A percentile compares a stretch with the other conserved stretches of the same genome.
phyloP scores from a whole-genome alignment of 2,329 filamentous ascomycete species.

The Penicillium frequentans region DNA sequence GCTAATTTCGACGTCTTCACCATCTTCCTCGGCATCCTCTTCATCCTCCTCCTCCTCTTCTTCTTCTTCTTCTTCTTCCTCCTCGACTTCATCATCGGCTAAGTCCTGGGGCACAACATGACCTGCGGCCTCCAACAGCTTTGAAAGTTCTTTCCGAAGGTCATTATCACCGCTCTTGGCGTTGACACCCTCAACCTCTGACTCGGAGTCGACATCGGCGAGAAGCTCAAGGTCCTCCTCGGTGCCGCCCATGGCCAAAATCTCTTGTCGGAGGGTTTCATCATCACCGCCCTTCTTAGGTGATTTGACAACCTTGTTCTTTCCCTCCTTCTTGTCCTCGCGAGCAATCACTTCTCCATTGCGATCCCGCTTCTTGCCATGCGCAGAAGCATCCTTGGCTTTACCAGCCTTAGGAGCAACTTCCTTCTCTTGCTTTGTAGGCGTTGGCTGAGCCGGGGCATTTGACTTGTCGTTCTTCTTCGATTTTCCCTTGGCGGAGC shows the following conservation, averaged over 20 bases:
- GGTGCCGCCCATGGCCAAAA: constrained; percentile 50
- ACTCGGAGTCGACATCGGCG: constrained; percentile 46
- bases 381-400: constrained; percentile 23
- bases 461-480: constrained; percentile 30
- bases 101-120: constrained; percentile 38
- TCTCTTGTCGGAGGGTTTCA: constrained; percentile 42
- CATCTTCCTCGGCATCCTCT: constrained; percentile 40
- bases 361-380: constrained; percentile 49
- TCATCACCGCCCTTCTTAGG: constrained; percentile 23
- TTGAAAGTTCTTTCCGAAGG: constrained; percentile 42
- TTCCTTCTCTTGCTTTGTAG: constrained; percentile 30
- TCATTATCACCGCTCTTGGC: constrained; percentile 32
- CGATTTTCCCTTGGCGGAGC: constrained; percentile 31
- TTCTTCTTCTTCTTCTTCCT: constrained; percentile 23
- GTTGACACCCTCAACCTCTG: constrained; percentile 44
- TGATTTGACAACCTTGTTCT: constrained; percentile 19
- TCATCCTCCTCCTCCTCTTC: constrained; percentile 34
- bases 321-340: constrained; percentile 30
- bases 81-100: constrained; percentile 31
- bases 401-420: constrained; percentile 19
- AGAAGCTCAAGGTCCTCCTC: constrained; percentile 51
- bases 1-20: constrained; percentile 27
- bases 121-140: constrained; percentile 37
- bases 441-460: constrained; percentile 14
- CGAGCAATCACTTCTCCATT: constrained; percentile 46